A percentile compares a stretch with the other conserved stretches of the same genome.
Evolutionary conservation across 768 basidiomycete genomes (phyloP).

Genomic region (Rhizopogon vinicolor): DNA sequence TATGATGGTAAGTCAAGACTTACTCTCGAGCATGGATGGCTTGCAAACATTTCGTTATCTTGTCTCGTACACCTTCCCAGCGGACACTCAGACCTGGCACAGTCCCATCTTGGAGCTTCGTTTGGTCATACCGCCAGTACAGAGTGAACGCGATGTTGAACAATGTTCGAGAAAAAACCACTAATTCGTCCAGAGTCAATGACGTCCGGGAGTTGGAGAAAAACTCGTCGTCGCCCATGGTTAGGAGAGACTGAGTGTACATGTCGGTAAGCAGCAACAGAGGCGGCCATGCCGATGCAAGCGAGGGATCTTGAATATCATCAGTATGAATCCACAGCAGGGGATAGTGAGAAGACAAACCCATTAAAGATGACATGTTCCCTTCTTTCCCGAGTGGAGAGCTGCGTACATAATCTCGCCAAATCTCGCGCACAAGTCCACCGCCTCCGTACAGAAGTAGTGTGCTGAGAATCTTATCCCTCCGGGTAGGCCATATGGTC

Average conservation of each 20-base stretch:
- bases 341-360: slow-evolving; percentile 24
- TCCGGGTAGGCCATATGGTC: slow-evolving; percentile 54
- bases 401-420: slow-evolving; percentile 58
- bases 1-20: slow-evolving; percentile 23
- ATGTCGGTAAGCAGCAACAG: slow-evolving; percentile 77
- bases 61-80: slow-evolving; percentile 71
- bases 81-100: slow-evolving; percentile 35
- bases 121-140: slow-evolving; percentile 53
- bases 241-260: slow-evolving; percentile 79
- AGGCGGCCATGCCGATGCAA: slow-evolving; percentile 53
- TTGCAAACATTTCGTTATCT: slow-evolving; percentile 72
- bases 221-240: slow-evolving; percentile 97
- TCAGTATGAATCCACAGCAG: neutral
- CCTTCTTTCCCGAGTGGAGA: slow-evolving; percentile 61
- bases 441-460: slow-evolving; percentile 49
- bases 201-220: slow-evolving; percentile 74
- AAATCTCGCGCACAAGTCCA: slow-evolving; percentile 72
- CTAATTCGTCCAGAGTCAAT: slow-evolving; percentile 76
- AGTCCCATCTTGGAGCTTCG: slow-evolving; percentile 33
- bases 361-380: slow-evolving; percentile 29
- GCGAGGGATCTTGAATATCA: slow-evolving; percentile 35
- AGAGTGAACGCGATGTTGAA: slow-evolving; percentile 82
- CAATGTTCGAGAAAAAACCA: slow-evolving; percentile 68
- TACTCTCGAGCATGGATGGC: slow-evolving; percentile 89
- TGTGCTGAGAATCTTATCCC: slow-evolving; percentile 53